phyloP scores from a whole-genome alignment of 768 basidiomycete species.

The Xanthoconium stramineum region DNA sequence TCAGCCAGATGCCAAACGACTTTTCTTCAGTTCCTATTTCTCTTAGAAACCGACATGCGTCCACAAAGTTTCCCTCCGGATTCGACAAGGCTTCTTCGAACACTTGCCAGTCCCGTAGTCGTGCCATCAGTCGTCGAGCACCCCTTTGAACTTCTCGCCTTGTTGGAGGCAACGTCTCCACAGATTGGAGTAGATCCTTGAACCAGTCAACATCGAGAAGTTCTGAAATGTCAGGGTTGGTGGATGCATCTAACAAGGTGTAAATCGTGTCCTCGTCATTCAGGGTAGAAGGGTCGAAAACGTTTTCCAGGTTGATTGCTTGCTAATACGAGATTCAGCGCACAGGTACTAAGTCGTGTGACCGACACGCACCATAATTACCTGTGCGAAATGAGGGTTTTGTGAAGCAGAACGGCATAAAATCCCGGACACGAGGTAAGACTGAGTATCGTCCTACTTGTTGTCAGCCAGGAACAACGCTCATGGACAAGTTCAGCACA shows the following conservation, averaged over 20 bases:
- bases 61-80: conserved; percentile 46
- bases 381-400: conserved; percentile 42
- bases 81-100: conserved; percentile 63
- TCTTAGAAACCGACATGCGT: conserved; percentile 49
- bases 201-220: conserved; percentile 41
- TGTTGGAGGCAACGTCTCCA: conserved; percentile 28
- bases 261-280: conserved; percentile 52
- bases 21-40: conserved; percentile 64
- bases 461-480: background rate
- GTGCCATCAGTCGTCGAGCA: conserved; percentile 43
- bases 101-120: conserved; percentile 55
- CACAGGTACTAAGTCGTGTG: background rate
- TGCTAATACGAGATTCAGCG: conserved; percentile 39
- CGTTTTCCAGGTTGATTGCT: conserved; percentile 48
- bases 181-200: conserved; percentile 21
- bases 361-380: conserved; percentile 41
- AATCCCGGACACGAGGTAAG: conserved; percentile 59
- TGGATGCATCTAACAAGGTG: conserved; percentile 59
- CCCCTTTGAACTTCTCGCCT: conserved; percentile 43
- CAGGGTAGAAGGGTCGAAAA: conserved; percentile 54
- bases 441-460: conserved; percentile 49
- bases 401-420: conserved; percentile 67
- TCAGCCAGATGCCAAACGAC: conserved; percentile 70
- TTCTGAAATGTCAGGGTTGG: conserved; percentile 63
- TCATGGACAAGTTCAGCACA: conserved; percentile 13